Conservation (phyloP, 1,284 basidiomycete genomes). For the Ceratobasidium sp. region DNA sequence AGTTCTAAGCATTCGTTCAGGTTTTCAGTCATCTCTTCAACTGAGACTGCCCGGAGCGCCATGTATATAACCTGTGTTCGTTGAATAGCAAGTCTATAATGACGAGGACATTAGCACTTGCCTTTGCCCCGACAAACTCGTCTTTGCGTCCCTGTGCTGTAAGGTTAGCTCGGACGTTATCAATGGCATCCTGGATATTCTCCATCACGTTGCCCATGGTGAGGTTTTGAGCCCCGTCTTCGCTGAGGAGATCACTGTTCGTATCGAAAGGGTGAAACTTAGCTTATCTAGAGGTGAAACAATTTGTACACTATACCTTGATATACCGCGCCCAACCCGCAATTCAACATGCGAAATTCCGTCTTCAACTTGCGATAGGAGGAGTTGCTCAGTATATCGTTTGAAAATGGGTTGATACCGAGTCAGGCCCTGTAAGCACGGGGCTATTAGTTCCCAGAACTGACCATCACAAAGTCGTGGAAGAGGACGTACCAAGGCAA, state of each 20-base stretch:
- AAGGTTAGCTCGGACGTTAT: slow-evolving; percentile 70
- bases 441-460: background rate
- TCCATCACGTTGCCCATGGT: slow-evolving; percentile 66
- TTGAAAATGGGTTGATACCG: slow-evolving; percentile 70
- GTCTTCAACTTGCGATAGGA: slow-evolving; percentile 75
- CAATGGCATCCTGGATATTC: slow-evolving; percentile 66
- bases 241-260: no score
- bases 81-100: background rate
- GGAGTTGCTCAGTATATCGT: slow-evolving; percentile 73
- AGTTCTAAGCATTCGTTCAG: slow-evolving; percentile 79
- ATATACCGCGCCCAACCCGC: slow-evolving; percentile 76
- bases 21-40: slow-evolving; percentile 74
- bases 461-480: background rate
- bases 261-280: slow-evolving; percentile 56
- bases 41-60: slow-evolving; percentile 70
- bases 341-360: slow-evolving; percentile 81
- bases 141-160: slow-evolving; percentile 67
- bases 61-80: slow-evolving; percentile 75
- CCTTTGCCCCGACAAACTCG: slow-evolving; percentile 76
- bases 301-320: no score
- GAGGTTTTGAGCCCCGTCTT: slow-evolving; percentile 70
- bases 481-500: background rate
- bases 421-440: slow-evolving; percentile 67
- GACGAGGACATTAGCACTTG: slow-evolving; percentile 52
- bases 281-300: slow-evolving; percentile 59